Conservation (phyloP, 352 stramenopile genomes). For the Albugo candida region DNA sequence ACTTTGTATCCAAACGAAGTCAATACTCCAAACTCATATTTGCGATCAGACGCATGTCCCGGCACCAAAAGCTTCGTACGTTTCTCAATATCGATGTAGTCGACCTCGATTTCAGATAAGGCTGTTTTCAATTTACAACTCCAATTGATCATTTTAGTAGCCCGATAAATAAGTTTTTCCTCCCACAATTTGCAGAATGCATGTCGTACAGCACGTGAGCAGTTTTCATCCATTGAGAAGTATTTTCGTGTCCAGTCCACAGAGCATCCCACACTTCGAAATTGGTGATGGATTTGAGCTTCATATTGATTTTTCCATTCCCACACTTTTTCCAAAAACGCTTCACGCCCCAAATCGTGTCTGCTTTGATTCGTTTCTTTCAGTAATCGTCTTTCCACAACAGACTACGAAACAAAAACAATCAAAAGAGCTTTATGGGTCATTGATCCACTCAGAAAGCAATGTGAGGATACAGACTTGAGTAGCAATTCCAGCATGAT, state of each 20-base stretch:
- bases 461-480: slow-evolving; percentile 73
- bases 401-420: no score
- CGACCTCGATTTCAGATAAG: slow-evolving; percentile 94
- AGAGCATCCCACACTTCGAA: slow-evolving; percentile 82
- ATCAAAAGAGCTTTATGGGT: slow-evolving; percentile 6
- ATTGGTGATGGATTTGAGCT: slow-evolving; percentile 69
- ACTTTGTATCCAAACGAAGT: slow-evolving; percentile 96
- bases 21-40: slow-evolving; percentile 98
- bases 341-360: slow-evolving; percentile 79
- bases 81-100: slow-evolving; percentile 97
- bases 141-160: slow-evolving; percentile 98
- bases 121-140: slow-evolving; percentile 95
- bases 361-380: slow-evolving; percentile 67
- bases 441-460: not conserved
- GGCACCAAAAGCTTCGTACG: slow-evolving; percentile 90
- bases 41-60: slow-evolving; percentile 86
- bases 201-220: slow-evolving; percentile 91
- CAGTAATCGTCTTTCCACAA: slow-evolving; percentile 78
- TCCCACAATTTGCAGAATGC: slow-evolving; percentile 89
- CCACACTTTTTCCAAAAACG: slow-evolving; percentile 91
- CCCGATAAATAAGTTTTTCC: slow-evolving; percentile 93
- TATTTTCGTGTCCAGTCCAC: slow-evolving; percentile 95
- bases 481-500: slow-evolving; percentile 98
- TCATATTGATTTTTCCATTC: slow-evolving; percentile 93
- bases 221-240: slow-evolving; percentile 99